Evolutionary conservation across 2,329 filamentous ascomycete genomes (phyloP).

Genomic region (Sporothrix phasma): DNA sequence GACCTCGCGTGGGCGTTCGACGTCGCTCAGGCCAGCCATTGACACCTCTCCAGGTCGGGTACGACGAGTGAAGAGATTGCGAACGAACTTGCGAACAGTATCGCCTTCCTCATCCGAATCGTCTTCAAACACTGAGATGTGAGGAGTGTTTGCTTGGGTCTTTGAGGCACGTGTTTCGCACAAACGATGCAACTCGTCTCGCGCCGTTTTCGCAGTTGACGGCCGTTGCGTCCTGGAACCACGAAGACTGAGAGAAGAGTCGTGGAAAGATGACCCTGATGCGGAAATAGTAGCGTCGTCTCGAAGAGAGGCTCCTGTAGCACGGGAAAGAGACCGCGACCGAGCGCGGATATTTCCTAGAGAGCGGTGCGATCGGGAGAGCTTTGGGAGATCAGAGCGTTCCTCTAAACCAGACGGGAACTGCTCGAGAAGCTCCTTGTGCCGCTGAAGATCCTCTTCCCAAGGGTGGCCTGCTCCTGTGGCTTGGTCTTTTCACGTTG

Average conservation of each 20-base stretch:
- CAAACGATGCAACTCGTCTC: background rate
- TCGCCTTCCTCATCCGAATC: constrained; percentile 19
- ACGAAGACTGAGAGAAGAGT: background rate
- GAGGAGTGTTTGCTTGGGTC: background rate
- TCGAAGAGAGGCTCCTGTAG: background rate
- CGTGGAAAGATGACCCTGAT: background rate
- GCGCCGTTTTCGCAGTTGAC: constrained; percentile 6
- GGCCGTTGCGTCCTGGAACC: constrained; percentile 3
- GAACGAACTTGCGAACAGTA: constrained; percentile 16
- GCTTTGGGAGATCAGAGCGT: background rate
- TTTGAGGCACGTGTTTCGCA: background rate
- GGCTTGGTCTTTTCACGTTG: background rate
- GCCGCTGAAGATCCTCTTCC: constrained; percentile 14
- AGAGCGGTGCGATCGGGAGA: constrained; percentile 14
- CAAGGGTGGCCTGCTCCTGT: background rate
- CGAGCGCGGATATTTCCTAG: constrained; percentile 17
- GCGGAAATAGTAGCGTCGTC: background rate
- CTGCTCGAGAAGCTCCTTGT: constrained; percentile 15
- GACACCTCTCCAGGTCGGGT: constrained; percentile 11
- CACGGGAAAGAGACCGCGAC: constrained; percentile 11
- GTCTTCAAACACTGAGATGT: constrained; percentile 18
- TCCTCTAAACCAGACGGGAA: constrained; percentile 9
- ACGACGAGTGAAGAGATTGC: constrained; percentile 17
- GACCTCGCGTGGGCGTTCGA: background rate
- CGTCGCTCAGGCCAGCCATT: background rate